Conservation (phyloP, 2,329 filamentous ascomycete genomes). For the Alternaria sp. region DNA sequence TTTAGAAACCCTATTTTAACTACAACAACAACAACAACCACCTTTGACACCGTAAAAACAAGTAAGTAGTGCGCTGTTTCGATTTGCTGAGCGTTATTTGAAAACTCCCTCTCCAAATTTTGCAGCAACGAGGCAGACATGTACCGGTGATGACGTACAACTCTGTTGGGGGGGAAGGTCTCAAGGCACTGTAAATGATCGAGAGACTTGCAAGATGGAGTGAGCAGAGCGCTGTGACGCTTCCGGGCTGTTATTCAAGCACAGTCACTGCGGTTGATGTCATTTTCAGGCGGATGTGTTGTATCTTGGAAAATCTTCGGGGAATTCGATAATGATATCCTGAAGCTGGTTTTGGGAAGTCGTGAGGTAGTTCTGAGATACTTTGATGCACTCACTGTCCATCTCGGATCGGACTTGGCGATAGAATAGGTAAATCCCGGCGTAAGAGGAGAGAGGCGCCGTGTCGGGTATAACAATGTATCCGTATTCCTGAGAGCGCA, state of each 20-base stretch:
- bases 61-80: too few species aligned
- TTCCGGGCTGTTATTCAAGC: accelerated
- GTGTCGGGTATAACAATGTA: slow-evolving; percentile 1
- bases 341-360: not conserved
- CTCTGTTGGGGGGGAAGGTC: too few species aligned
- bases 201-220: not conserved
- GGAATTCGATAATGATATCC: not conserved
- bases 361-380: accelerated
- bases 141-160: too few species aligned
- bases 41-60: too few species aligned
- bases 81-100: too few species aligned
- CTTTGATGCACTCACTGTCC: not conserved
- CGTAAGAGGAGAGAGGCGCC: not conserved
- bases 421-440: not conserved
- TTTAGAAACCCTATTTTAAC: too few species aligned
- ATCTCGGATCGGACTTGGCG: not conserved
- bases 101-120: too few species aligned
- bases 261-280: accelerated
- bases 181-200: not conserved
- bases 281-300: not conserved
- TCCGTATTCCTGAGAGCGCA: not conserved
- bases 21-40: too few species aligned
- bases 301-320: not conserved
- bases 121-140: too few species aligned
- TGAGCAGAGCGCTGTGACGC: accelerated